A percentile compares a stretch with the other conserved stretches of the same genome.
phyloP scores from a whole-genome alignment of 495 filamentous ascomycete species.

The Penicillium steckii region DNA sequence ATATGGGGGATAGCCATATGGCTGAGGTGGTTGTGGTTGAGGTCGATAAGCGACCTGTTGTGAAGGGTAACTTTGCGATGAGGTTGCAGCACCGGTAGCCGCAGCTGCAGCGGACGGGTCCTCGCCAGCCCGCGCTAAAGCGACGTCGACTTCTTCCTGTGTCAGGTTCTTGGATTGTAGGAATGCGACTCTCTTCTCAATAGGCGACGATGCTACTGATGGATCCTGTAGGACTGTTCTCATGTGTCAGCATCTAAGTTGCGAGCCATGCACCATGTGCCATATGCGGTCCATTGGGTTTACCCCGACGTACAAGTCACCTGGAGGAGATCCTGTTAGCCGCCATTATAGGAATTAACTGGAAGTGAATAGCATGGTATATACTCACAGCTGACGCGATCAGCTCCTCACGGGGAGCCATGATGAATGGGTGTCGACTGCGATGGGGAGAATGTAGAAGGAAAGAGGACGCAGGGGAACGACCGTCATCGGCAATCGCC shows the following conservation, averaged over 20 bases:
- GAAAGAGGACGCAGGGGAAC: slow-evolving; percentile 15
- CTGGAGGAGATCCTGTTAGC: slow-evolving; percentile 24
- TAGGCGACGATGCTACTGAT: slow-evolving; percentile 80
- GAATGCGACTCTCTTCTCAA: slow-evolving; percentile 90
- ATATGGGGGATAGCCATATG: slow-evolving; percentile 68
- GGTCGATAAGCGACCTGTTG: slow-evolving; percentile 52
- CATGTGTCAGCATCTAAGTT: slow-evolving; percentile 19
- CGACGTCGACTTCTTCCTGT: slow-evolving; percentile 86
- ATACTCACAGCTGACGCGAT: slow-evolving; percentile 74
- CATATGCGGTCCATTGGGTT: background rate
- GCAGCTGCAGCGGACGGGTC: slow-evolving; percentile 42
- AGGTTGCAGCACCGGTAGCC: slow-evolving; percentile 27
- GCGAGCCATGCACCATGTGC: no score
- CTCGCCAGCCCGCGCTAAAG: slow-evolving; percentile 71
- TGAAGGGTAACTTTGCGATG: slow-evolving; percentile 46
- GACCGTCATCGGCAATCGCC: slow-evolving; percentile 27
- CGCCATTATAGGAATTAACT: background rate
- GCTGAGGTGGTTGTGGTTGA: slow-evolving; percentile 54
- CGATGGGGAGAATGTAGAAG: slow-evolving; percentile 12
- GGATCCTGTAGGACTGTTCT: slow-evolving; percentile 85
- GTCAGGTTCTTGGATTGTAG: slow-evolving; percentile 96
- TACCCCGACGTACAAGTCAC: slow-evolving; percentile 38
- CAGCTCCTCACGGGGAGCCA: slow-evolving; percentile 78
- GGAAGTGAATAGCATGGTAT: background rate
- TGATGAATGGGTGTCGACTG: slow-evolving; percentile 37